Conservation (phyloP, 2,329 filamentous ascomycete species). For the Trichoderma sp. region DNA sequence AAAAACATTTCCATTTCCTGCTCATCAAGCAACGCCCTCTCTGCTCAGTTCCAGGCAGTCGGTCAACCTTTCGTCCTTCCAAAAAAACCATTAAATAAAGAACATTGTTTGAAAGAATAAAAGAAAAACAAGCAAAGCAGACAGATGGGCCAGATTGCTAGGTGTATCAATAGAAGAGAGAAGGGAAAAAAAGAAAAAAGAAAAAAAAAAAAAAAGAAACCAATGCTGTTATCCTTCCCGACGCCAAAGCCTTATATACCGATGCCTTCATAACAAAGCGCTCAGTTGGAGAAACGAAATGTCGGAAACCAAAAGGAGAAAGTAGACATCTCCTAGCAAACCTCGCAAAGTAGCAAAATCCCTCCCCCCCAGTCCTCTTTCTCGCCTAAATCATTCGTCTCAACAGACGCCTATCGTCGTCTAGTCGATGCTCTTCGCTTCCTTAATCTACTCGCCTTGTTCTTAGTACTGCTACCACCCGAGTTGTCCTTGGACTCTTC, state of each 20-base stretch:
- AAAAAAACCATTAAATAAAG: neutral
- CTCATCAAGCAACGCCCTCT: conserved; percentile 17
- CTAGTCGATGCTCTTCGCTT: conserved; percentile 45
- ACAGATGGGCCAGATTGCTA: conserved; percentile 12
- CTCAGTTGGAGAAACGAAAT: conserved; percentile 11
- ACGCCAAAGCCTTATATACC: conserved; percentile 27
- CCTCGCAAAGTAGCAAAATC: neutral
- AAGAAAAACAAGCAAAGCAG: neutral
- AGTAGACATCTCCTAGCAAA: neutral
- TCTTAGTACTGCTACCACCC: conserved; percentile 34
- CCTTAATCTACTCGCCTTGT: conserved; percentile 37
- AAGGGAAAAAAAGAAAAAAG: no score
- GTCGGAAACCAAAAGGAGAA: neutral
- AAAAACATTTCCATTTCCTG: neutral
- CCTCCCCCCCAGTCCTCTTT: neutral
- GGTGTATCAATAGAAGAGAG: conserved; percentile 26
- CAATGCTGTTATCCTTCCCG: conserved; percentile 19
- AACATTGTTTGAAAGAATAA: neutral
- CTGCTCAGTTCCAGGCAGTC: neutral
- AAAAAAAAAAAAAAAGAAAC: neutral
- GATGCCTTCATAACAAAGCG: conserved; percentile 20
- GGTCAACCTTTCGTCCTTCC: neutral
- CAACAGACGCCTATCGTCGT: conserved; percentile 36
- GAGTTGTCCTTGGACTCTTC: conserved; percentile 34
- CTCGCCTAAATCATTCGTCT: neutral